Base-by-base conservation (phyloP, 1,284 basidiomycete species). In the Taiwanofungus camphoratus region DNA sequence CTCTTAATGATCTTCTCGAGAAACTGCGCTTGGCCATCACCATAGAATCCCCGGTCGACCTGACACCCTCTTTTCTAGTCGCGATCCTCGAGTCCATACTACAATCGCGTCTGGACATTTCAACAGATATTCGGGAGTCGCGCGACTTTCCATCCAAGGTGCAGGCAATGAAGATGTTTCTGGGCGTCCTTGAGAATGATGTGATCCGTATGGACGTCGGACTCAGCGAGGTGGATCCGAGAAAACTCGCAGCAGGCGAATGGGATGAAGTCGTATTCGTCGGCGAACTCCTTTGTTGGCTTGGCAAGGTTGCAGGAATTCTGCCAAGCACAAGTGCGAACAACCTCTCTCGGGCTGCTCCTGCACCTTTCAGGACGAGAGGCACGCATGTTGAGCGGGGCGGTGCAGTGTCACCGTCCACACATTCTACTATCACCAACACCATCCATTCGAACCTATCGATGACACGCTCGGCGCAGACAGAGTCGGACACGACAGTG, bases 151-250 rank as follows among this genome's bases (percentile, higher is more conserved):
- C 63, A 27, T 62, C 66, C 15, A 69, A 69, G 50, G 62, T 71
- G 11, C 64, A 78, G 23, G 77, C 79, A 35, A 85, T 87, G 72
- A 86, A 89, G 57, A 71, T 90, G 11, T 82, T 92, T 45, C 71
- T 90, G 15, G 87, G 86, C 19, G 77, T 83, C 3, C 67, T 91
- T 3, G 82, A 87, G 42, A 76, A 71, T 34, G 84, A 87, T 51
- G 68, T 88, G 9, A 57, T 88, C 22, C 66, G 58, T 32, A 60
- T 63, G 45, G 76, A 82, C 49, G 73, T 82, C 8, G 82, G 81
- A 0, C 65, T 87, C 12, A 74, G 73, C 45, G 67, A 71, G 22
- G 59, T 87, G 23, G 82, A 87, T 50, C 83, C 82, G 2, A 64
- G 74, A 32, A 64, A 68, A 35, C 68, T 87, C 6, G 82, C 82